These are phyloP conservation scores for Pleurozium schreberi DNA, from an alignment of 225 moss, liverwort and hornwort genomes.

Conservation along the genomic window DNA sequence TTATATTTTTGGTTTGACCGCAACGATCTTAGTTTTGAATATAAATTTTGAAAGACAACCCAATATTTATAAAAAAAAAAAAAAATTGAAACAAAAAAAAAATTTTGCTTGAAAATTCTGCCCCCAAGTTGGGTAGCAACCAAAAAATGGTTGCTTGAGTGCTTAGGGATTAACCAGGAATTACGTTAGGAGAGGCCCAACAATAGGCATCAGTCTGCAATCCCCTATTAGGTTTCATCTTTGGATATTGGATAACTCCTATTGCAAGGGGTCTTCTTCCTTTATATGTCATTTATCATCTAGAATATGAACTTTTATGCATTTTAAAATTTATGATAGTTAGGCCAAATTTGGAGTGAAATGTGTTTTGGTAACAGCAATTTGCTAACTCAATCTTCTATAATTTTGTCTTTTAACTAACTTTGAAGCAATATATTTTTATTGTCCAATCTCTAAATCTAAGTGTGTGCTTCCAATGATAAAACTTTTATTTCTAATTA, in stretches of 20 bases:
- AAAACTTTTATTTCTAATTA: too few relatives aligned
- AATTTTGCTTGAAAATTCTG: too few relatives aligned
- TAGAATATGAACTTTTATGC: background rate
- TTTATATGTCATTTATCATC: background rate
- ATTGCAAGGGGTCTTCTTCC: background rate
- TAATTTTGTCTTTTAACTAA: background rate
- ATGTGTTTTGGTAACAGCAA: background rate
- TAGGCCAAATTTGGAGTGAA: background rate
- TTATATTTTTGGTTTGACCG: too few relatives aligned
- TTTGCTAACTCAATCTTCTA: rapidly evolving
- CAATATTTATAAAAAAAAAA: too few relatives aligned
- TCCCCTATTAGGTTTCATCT: rapidly evolving
- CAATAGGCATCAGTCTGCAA: background rate
- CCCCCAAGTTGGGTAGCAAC: too few relatives aligned
- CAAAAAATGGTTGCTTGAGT: too few relatives aligned
- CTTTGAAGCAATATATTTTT: background rate
- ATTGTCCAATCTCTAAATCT: background rate
- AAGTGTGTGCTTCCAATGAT: background rate
- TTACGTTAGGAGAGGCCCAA: rapidly evolving
- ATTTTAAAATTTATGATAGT: background rate
- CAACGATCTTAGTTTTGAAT: too few relatives aligned
- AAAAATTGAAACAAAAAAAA: too few relatives aligned
- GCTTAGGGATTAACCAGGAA: too few relatives aligned
- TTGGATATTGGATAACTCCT: rapidly evolving
- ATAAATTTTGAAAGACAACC: too few relatives aligned